A percentile compares a stretch with the other conserved stretches of the same genome.
Evolutionary conservation across 371 early-diverging fungal species (phyloP).

Genomic region (Mucor piriformis): DNA sequence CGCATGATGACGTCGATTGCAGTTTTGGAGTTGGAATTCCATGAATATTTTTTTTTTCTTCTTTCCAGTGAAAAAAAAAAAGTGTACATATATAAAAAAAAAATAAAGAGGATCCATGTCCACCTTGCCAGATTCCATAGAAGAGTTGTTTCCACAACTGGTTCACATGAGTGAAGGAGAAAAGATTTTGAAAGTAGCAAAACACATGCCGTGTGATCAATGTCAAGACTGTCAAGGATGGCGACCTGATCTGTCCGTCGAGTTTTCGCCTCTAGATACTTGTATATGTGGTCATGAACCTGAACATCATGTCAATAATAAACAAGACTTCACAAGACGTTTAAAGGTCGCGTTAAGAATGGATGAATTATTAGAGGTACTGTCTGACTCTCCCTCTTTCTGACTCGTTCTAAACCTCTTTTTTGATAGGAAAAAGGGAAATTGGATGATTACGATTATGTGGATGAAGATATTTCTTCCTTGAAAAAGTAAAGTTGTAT

Average conservation of each 20-base stretch:
- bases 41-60: too few relatives aligned
- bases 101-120: background rate
- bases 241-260: slow-evolving; percentile 37
- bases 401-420: background rate
- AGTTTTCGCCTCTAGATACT: slow-evolving; percentile 23
- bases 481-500: slow-evolving; percentile 43
- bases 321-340: slow-evolving; percentile 48
- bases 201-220: slow-evolving; percentile 46
- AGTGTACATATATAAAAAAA: too few relatives aligned
- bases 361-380: slow-evolving; percentile 47
- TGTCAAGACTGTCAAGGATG: slow-evolving; percentile 47
- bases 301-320: slow-evolving; percentile 42
- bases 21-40: too few relatives aligned
- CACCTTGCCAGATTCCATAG: background rate
- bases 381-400: background rate
- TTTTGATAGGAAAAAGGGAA: slow-evolving; percentile 52
- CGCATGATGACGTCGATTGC: too few relatives aligned
- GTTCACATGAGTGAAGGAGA: slow-evolving; percentile 30
- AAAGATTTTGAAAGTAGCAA: slow-evolving; percentile 46
- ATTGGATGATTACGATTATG: slow-evolving; percentile 48
- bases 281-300: slow-evolving; percentile 54
- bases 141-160: slow-evolving; percentile 29
- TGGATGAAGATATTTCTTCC: slow-evolving; percentile 50
- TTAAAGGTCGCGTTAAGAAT: slow-evolving; percentile 51
- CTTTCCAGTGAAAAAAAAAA: too few relatives aligned